Conservation (phyloP, 169 alveolate species). For the Eimeria necatrix region DNA sequence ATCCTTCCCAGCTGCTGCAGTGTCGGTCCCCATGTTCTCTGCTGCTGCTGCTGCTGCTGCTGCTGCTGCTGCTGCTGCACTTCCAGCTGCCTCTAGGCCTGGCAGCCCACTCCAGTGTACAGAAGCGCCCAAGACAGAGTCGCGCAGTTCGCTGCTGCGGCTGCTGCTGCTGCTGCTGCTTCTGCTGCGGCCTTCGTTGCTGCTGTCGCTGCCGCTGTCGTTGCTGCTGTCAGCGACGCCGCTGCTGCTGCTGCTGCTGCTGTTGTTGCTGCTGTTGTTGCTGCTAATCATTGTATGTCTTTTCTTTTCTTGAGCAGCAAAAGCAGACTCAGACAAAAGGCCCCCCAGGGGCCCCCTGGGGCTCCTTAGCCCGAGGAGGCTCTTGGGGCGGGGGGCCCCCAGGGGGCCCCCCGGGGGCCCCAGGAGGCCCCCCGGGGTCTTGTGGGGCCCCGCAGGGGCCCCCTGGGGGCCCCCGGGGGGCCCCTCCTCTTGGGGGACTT, state of each 20-base stretch:
- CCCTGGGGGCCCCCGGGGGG: background rate
- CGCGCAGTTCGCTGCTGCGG: too few species aligned
- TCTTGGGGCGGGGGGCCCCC: too few species aligned
- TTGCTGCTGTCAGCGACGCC: background rate
- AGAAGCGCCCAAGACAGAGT: too few species aligned
- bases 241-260: slow-evolving; percentile 9
- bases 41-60: background rate
- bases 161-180: slow-evolving; percentile 18
- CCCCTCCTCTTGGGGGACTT: too few species aligned
- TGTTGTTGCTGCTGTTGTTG: background rate
- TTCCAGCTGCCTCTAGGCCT: too few species aligned
- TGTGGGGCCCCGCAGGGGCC: background rate
- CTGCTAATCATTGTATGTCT: too few species aligned
- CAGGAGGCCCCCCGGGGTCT: background rate
- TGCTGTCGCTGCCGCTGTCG: background rate
- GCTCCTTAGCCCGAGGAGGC: slow-evolving; percentile 2
- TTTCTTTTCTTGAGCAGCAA: background rate
- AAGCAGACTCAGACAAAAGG: background rate
- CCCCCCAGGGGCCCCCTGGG: slow-evolving; percentile 23
- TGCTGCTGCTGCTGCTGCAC: background rate
- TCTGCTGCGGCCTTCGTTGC: background rate
- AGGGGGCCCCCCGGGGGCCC: background rate
- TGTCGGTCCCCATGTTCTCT: background rate
- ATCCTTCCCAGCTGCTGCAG: slow-evolving; percentile 21
- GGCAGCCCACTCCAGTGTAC: too few species aligned